Evolutionary conservation across 202 grass and related monocot genomes (phyloP), one percentile per base, ranked within the genome.

Genomic region (Zoysia matrella): DNA sequence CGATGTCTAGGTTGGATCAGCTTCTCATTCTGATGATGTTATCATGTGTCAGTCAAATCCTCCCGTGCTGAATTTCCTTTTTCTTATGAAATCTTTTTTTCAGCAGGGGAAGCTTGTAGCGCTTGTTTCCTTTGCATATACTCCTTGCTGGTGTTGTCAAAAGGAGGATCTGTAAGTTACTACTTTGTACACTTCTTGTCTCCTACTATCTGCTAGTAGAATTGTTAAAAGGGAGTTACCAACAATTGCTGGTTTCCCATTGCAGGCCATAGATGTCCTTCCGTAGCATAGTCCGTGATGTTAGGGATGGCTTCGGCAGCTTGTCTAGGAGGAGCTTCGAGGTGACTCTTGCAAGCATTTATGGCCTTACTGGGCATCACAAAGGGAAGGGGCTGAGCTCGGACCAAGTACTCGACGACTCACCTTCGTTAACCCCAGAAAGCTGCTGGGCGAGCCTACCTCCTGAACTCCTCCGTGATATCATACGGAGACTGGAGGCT

Each of bases 251-350:
- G 51, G 13, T 84, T 80, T 66, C 60, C 7, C 10, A 44, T 30
- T 80, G 41, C 80, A 90, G 88, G 76, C 30, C 47, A 45, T 30
- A 36, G 30, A 36, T 36, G 30, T 36, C 30, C 0, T 36, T 36
- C 30, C 30, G 30, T 36, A 36, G 30, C 30, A 36, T 99, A 76
- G 89, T 91, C 72, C 93, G 89, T 60, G 97, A 99, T 92, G 95
- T 93, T 60, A 91, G 88, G 86, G 95, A 98, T 88, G 79, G 95
- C 60, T 86, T 99, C 13, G 97, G 96, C 0, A 95, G 93, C 72
- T 56, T 99, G 66, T 96, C 97, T 11, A 89, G 93, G 6, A 79
- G 97, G 60, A 96, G 97, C 80, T 94, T 99, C 73, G 97, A 99
- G 58, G 91, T 95, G 76, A 91, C 93, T 65, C 82, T 95, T 3